Conservation (phyloP, 1,139 yeast species). For the Scheffersomyces quercinus region DNA sequence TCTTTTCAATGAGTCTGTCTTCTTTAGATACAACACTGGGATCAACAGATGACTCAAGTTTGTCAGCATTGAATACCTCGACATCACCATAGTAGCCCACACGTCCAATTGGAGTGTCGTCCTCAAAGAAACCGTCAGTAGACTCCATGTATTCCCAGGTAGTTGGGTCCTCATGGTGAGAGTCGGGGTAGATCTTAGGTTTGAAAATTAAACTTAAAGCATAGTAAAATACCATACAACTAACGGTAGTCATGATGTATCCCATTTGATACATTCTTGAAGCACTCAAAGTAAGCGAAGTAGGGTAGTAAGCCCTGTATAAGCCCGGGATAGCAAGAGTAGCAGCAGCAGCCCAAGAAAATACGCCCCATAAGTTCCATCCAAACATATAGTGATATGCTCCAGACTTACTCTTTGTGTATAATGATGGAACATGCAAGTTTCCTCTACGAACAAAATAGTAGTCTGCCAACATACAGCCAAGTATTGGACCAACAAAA, state of each 20-base stretch:
- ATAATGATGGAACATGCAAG: neutral
- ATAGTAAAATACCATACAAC: neutral
- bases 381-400: neutral
- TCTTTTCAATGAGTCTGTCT: neutral
- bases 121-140: conserved; percentile 18
- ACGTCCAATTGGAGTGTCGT: conserved; percentile 14
- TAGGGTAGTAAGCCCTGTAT: neutral
- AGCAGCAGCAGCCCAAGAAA: conserved; percentile 1
- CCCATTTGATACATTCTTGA: conserved; percentile 1
- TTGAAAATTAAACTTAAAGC: conserved; percentile 8
- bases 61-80: conserved; percentile 6
- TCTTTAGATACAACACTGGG: neutral
- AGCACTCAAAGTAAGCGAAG: neutral
- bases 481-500: neutral
- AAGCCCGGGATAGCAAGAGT: neutral
- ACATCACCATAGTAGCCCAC: conserved; percentile 16
- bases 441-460: neutral
- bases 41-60: neutral
- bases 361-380: neutral
- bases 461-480: neutral
- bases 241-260: neutral
- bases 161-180: conserved; percentile 13
- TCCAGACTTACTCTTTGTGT: neutral
- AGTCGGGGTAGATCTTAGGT: conserved; percentile 13
- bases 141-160: conserved; percentile 18